Evolutionary conservation across 352 stramenopile species (phyloP).

Genomic region (Halophytophthora polymorphica): DNA sequence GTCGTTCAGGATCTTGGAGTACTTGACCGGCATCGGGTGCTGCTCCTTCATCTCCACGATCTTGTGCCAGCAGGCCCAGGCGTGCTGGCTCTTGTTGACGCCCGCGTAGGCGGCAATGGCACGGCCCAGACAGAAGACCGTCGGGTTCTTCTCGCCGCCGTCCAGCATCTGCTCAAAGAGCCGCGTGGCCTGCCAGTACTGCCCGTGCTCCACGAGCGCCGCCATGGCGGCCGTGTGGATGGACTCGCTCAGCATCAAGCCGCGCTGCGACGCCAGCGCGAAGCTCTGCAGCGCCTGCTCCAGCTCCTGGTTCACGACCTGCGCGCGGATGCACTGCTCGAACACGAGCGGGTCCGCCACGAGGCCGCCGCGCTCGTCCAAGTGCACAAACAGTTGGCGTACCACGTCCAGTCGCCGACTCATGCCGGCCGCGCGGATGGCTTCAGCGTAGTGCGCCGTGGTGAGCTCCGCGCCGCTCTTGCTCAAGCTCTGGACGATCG

Average conservation of each 20-base stretch:
- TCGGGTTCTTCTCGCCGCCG: slow-evolving; percentile 46
- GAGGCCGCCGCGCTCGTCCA: slow-evolving; percentile 59
- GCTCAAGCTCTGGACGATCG: slow-evolving; percentile 48
- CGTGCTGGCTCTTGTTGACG: slow-evolving; percentile 57
- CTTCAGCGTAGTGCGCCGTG: slow-evolving; percentile 39
- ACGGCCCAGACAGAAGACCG: slow-evolving; percentile 69
- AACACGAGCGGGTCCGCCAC: slow-evolving; percentile 44
- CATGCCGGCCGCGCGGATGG: slow-evolving; percentile 73
- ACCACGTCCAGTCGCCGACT: slow-evolving; percentile 46
- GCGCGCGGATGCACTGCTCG: slow-evolving; percentile 73
- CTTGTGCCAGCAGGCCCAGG: slow-evolving; percentile 68
- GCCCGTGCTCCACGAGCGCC: slow-evolving; percentile 46
- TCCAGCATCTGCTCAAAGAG: slow-evolving; percentile 79
- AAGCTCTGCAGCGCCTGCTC: slow-evolving; percentile 80
- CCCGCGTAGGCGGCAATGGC: slow-evolving; percentile 80
- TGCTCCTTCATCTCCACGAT: slow-evolving; percentile 49
- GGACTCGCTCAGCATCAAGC: slow-evolving; percentile 49
- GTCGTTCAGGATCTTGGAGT: slow-evolving; percentile 61
- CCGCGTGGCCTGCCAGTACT: slow-evolving; percentile 65
- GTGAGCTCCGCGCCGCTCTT: slow-evolving; percentile 26
- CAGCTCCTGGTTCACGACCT: slow-evolving; percentile 63
- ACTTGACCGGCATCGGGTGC: slow-evolving; percentile 44
- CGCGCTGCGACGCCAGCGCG: slow-evolving; percentile 45
- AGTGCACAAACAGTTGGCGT: slow-evolving; percentile 52
- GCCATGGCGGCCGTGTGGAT: slow-evolving; percentile 82